Base-by-base conservation (phyloP, 331 rosid species). In the Acacia pycnantha region DNA sequence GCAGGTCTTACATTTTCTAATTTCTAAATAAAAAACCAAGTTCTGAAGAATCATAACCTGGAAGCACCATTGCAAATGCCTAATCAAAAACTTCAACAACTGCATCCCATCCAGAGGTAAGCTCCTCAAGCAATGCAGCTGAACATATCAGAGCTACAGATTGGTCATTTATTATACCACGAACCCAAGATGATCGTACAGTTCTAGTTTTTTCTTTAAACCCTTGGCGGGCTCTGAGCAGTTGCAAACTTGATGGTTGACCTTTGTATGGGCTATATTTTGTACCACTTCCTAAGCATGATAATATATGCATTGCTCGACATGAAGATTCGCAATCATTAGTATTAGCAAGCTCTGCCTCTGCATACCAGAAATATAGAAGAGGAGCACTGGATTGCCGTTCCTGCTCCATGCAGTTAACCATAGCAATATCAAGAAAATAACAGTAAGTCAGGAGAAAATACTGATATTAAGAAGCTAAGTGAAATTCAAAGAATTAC, bases 361-460 rank as follows among this genome's bases (percentile, higher is more conserved):
- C 98, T 64, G 97, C 99, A 90, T 93, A 95, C 99, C 99, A 95
- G 83, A 92, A 90, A 83, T 90, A 88, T 46, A 95, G 84, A 88
- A 93, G 96, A 83, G 94, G 83, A 75, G 90, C 90, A 83, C 53
- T 89, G 70, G 94, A 84, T 86, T 61, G 88, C 50, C 82, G 85
- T 87, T 90, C 96, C 99, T 95, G 86, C 79, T 73, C 86, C 80
- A 82, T 24, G 68, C 64, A 67, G 81, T 40, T 31, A 73, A 82
- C 21, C 35, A 66, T 74, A 76, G 62, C 54, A 74, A 70, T 74
- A 33, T 74, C 37, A 37, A 71, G 70, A 54, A 81, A 67, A 18
- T 26, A 26, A 76, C 5, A 69, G 50, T 70, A 70, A 6, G 74
- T 15, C 69, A 26, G 65, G 80, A 46, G 33, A 56, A 47, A 84